These are phyloP conservation scores for Lipomyces spencermartinsiae DNA, from an alignment of 805 yeast species.

Conservation along the genomic window DNA sequence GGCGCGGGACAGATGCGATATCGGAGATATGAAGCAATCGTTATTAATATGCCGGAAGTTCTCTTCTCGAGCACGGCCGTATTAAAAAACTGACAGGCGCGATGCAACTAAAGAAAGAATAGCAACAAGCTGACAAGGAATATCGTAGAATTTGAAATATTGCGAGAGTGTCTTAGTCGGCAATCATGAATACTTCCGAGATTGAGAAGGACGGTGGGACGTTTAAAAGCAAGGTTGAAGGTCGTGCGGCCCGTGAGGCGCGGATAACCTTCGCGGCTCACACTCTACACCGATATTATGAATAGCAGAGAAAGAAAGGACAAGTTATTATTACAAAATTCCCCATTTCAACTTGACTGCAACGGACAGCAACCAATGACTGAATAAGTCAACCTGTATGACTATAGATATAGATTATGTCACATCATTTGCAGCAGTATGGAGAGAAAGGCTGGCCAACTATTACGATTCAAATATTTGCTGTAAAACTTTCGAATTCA, in stretches of 20 bases:
- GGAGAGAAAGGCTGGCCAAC: no score
- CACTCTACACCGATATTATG: no score
- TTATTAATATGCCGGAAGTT: not conserved
- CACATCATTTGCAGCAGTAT: no score
- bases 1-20: not conserved
- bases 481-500: no score
- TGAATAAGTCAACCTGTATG: no score
- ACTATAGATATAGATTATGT: no score
- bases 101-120: not conserved
- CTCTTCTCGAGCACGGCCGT: not conserved
- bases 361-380: no score
- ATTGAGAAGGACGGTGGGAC: not conserved
- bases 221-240: not conserved
- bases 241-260: constrained; percentile 5
- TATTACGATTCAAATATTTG: no score
- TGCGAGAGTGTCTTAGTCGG: not conserved
- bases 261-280: not conserved
- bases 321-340: no score
- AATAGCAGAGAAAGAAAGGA: no score
- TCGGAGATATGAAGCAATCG: not conserved
- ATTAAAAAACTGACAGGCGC: not conserved
- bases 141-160: not conserved
- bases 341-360: no score
- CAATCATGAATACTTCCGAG: not conserved
- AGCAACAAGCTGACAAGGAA: not conserved